Percentiles rank a stretch among this genome's conserved stretches.
Evolutionary conservation across 345 rosid genomes (phyloP).

Genomic region (Populus deltoides): DNA sequence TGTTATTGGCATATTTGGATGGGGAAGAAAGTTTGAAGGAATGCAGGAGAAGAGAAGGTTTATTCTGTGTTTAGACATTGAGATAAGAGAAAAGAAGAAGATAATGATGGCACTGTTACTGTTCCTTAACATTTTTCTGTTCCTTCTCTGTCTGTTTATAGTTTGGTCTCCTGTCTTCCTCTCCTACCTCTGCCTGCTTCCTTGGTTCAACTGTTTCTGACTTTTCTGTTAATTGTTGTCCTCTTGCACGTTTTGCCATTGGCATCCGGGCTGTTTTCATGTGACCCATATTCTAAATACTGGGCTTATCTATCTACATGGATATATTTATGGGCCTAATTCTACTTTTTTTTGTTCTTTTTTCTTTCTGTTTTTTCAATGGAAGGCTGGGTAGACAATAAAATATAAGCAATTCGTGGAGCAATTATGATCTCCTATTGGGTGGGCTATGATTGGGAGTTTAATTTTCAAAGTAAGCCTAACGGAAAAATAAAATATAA

Average conservation of each 20-base stretch:
- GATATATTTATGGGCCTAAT: not conserved
- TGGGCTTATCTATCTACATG: not conserved
- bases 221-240: not conserved
- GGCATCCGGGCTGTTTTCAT: not conserved
- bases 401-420: not conserved
- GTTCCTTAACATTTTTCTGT: constrained; percentile 5
- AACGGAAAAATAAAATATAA: not conserved
- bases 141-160: not conserved
- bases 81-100: constrained; percentile 9
- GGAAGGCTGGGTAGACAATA: too few species aligned
- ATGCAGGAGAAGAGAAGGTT: not conserved
- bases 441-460: not conserved
- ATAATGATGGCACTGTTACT: constrained; percentile 17
- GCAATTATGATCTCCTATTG: not conserved
- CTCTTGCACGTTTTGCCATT: not conserved
- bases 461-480: not conserved
- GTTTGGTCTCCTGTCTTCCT: not conserved
- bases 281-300: not conserved
- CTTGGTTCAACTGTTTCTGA: not conserved
- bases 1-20: not conserved
- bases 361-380: too few species aligned
- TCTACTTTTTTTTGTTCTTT: not conserved
- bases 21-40: constrained; percentile 7
- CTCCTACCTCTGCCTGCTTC: not conserved
- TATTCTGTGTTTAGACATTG: not conserved